A percentile compares a stretch with the other conserved stretches of the same genome.
Evolutionary conservation across 306 rosid species (phyloP).

Genomic region (Prunus armeniaca): DNA sequence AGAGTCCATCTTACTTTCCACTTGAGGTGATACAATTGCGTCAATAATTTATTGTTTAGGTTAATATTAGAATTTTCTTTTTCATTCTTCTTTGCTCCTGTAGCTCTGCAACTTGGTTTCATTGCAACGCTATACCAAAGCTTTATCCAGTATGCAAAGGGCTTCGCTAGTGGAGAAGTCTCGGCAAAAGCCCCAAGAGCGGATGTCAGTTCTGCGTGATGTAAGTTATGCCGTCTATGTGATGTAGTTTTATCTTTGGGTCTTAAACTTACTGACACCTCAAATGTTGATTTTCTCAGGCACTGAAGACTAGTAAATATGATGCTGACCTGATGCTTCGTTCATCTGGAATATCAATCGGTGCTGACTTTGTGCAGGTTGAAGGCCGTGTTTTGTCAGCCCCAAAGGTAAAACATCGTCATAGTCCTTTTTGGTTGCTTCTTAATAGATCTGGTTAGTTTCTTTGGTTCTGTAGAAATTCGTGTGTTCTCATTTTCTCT

Average conservation of each 20-base stretch:
- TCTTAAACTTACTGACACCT: neutral
- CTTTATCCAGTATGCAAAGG: conserved; percentile 42
- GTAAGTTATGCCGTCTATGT: conserved; percentile 16
- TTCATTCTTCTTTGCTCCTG: neutral
- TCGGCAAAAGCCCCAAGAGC: conserved; percentile 36
- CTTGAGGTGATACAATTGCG: conserved; percentile 25
- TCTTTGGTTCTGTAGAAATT: neutral
- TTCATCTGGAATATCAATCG: conserved; percentile 33
- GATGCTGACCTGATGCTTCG: conserved; percentile 38
- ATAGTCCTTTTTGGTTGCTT: neutral
- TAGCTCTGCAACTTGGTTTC: conserved; percentile 44
- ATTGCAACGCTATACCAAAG: conserved; percentile 49
- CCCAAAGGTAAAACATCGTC: conserved; percentile 29
- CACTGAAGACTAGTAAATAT: conserved; percentile 32
- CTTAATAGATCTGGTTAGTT: neutral
- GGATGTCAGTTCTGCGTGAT: conserved; percentile 26
- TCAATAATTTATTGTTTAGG: neutral
- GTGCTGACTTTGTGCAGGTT: conserved; percentile 16
- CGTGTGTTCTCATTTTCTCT: neutral
- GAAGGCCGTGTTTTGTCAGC: conserved; percentile 39
- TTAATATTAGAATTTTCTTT: neutral
- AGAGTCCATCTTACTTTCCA: conserved; percentile 39
- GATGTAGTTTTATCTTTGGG: neutral
- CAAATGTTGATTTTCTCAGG: conserved; percentile 28
- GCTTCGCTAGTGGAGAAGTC: conserved; percentile 40